A percentile compares a stretch with the other conserved stretches of the same genome.
phyloP scores from a whole-genome alignment of 495 filamentous ascomycete species.

The Lepidopterella palustris region DNA sequence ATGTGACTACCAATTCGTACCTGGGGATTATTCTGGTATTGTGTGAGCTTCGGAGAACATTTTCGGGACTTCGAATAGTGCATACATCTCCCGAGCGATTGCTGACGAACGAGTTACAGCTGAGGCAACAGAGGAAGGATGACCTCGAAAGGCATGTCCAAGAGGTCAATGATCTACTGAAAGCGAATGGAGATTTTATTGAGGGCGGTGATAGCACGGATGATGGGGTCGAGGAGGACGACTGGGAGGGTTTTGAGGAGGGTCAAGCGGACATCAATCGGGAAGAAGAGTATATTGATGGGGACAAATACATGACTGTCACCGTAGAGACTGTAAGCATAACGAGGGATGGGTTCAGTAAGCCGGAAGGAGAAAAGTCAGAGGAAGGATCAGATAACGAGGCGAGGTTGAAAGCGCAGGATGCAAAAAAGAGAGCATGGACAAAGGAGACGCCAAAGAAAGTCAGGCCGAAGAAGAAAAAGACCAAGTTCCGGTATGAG shows the following conservation, averaged over 20 bases:
- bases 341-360: slow-evolving; percentile 60
- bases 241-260: slow-evolving; percentile 57
- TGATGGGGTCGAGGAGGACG: slow-evolving; percentile 43
- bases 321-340: slow-evolving; percentile 87
- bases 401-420: slow-evolving; percentile 7
- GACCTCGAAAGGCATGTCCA: slow-evolving; percentile 74
- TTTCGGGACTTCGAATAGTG: neutral
- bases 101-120: slow-evolving; percentile 40
- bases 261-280: slow-evolving; percentile 48
- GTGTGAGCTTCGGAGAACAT: too few relatives aligned
- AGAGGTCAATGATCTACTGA: slow-evolving; percentile 58
- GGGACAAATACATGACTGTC: slow-evolving; percentile 90
- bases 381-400: slow-evolving; percentile 42
- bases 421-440: slow-evolving; percentile 29
- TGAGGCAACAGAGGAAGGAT: slow-evolving; percentile 70
- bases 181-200: slow-evolving; percentile 46
- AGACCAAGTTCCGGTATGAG: slow-evolving; percentile 89
- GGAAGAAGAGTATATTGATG: slow-evolving; percentile 93
- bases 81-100: neutral
- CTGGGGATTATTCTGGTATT: slow-evolving; percentile 12
- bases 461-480: slow-evolving; percentile 63
- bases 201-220: slow-evolving; percentile 29
- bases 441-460: slow-evolving; percentile 50
- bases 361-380: slow-evolving; percentile 43
- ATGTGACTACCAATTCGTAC: too few relatives aligned